Base-by-base conservation (phyloP, 116 monocot genomes). In the Papilionanthe hybrid region DNA sequence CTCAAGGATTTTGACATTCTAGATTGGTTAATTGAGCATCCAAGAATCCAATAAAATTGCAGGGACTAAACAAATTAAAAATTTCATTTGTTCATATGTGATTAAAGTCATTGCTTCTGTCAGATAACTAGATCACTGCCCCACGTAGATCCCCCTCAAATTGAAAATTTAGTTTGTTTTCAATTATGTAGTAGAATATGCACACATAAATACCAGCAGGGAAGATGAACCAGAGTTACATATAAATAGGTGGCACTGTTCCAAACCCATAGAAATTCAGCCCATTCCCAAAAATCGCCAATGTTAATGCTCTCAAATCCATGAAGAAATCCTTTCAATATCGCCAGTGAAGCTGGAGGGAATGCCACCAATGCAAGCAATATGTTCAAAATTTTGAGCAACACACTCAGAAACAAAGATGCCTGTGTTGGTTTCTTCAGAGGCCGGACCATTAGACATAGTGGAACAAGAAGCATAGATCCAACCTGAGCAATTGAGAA, bases 191-290 rank as follows among this genome's bases (percentile, higher is more conserved):
- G 81, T 19, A 93, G 49, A 74, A 93, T 84, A 75, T 85, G 92
- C 45, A 93, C 53, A 79, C 86, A 93, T 55, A 90, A 72, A 86
- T 89, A 85, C 96, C 96, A 96, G 72, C 90, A 96, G 71, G 96
- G 94, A 42, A 96, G 90, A 89, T 96, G 94, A 27, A 96, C 82
- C 71, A 89, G 56, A 28, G 92, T 22, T 47, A 93, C 22, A 50
- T 93, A 96, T 42, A 93, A 75, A 85, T 93, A 96, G 3, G 92
- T 96, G 9, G 93, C 93, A 50, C 93, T 96, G 75, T 90, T 92
- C 96, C 96, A 96, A 65, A 56, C 75, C 94, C 93, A 93, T 22
- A 96, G 79, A 44, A 84, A 81, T 57, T 89, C 87, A 43, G 89
- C 75, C 83, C 78, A 87, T 47, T 85, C 85, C 96, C 96, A 96